Evolutionary conservation across 1,139 yeast species (phyloP).

Genomic region (Yamadazyma mexicana): DNA sequence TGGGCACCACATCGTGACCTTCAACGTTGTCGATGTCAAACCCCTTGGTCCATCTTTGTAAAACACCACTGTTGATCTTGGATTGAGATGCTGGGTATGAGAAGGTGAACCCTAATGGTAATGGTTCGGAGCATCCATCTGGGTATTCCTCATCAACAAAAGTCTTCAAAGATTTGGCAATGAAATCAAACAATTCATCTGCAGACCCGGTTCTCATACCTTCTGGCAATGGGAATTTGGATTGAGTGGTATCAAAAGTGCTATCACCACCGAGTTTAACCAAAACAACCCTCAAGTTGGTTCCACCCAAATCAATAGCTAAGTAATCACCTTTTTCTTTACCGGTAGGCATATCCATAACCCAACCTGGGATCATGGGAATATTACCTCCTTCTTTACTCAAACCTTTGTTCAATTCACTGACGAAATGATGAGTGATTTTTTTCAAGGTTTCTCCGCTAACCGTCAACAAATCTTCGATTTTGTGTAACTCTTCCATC

Average conservation of each 20-base stretch:
- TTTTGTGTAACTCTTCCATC: constrained; percentile 54
- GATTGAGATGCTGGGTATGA: constrained; percentile 88
- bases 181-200: constrained; percentile 80
- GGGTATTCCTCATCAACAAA: constrained; percentile 64
- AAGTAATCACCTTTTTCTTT: constrained; percentile 83
- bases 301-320: constrained; percentile 95
- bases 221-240: constrained; percentile 75
- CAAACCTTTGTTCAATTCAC: constrained; percentile 79
- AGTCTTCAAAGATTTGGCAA: constrained; percentile 74
- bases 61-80: constrained; percentile 79
- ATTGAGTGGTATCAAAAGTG: constrained; percentile 78
- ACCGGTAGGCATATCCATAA: constrained; percentile 90
- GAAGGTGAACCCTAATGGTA: constrained; percentile 94
- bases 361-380: constrained; percentile 98
- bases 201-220: constrained; percentile 74
- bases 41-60: constrained; percentile 98
- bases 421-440: constrained; percentile 60
- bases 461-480: constrained; percentile 68
- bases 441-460: constrained; percentile 57
- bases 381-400: constrained; percentile 76
- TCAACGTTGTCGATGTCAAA: constrained; percentile 93
- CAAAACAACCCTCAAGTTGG: constrained; percentile 86
- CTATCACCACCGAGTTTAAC: constrained; percentile 78
- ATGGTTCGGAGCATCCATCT: constrained; percentile 48
- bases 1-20: constrained; percentile 91